Conservation (phyloP, 2,329 filamentous ascomycete genomes). For the Emergomyces pasteurianus region DNA sequence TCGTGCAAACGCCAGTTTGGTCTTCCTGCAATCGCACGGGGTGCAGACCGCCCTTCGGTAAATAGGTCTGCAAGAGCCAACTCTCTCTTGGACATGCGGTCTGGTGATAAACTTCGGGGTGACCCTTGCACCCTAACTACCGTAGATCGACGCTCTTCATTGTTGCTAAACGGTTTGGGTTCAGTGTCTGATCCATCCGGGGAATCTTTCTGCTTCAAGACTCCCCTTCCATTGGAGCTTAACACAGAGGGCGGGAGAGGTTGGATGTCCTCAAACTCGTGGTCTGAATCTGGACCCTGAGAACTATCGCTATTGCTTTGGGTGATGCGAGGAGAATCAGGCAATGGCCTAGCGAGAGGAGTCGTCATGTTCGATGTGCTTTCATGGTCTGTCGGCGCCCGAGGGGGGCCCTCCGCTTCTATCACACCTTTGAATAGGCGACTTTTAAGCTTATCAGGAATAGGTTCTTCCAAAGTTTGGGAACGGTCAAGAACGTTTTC, state of each 20-base stretch:
- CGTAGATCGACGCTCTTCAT: constrained; percentile 15
- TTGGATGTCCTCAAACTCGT: constrained; percentile 26
- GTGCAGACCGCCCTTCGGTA: constrained; percentile 21
- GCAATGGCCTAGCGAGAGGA: constrained; percentile 40
- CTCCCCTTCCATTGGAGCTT: constrained; percentile 23
- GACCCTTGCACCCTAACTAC: constrained; percentile 15
- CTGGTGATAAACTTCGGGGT: constrained; percentile 15
- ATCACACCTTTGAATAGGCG: constrained; percentile 33
- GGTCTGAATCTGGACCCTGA: constrained; percentile 21
- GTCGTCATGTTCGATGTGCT: constrained; percentile 46
- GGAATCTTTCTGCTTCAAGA: constrained; percentile 19
- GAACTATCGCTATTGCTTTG: constrained; percentile 17
- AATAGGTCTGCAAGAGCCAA: constrained; percentile 10
- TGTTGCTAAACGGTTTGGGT: background rate
- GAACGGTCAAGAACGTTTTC: constrained; percentile 16
- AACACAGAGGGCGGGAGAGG: constrained; percentile 34
- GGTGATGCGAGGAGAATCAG: constrained; percentile 27
- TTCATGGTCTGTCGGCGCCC: constrained; percentile 28
- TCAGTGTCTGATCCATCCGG: constrained; percentile 10
- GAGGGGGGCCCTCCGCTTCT: constrained; percentile 24
- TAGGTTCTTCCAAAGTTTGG: constrained; percentile 19
- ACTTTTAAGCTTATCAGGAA: constrained; percentile 29
- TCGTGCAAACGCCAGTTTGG: constrained; percentile 25
- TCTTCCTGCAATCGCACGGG: constrained; percentile 27
- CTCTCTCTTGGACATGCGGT: constrained; percentile 14